Conservation (phyloP, 2,329 filamentous ascomycete species). For the Talaromyces sp. region DNA sequence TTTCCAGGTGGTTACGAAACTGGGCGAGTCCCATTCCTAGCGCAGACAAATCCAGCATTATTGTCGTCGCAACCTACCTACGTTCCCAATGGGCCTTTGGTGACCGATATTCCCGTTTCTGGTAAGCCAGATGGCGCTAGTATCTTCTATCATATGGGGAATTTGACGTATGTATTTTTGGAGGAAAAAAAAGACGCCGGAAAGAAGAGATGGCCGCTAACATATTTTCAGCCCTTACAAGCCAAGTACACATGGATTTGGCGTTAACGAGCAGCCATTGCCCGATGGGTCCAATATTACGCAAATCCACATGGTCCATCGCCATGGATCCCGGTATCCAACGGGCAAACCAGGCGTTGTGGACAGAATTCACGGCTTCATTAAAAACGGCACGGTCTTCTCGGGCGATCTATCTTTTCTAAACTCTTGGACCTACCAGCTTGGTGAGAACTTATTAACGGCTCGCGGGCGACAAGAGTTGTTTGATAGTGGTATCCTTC, state of each 20-base stretch:
- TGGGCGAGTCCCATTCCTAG: constrained; percentile 62
- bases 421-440: constrained; percentile 61
- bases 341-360: constrained; percentile 56
- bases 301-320: constrained; percentile 66
- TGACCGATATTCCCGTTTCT: constrained; percentile 63
- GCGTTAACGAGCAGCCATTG: constrained; percentile 64
- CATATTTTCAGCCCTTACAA: constrained; percentile 53
- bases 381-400: constrained; percentile 46
- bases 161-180: constrained; percentile 40
- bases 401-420: constrained; percentile 59
- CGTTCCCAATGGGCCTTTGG: constrained; percentile 63
- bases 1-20: constrained; percentile 40
- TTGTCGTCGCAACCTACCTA: constrained; percentile 54
- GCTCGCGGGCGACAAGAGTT: constrained; percentile 67
- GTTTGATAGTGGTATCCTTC: constrained; percentile 63
- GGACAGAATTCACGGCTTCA: constrained; percentile 51
- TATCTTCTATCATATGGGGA: constrained; percentile 68
- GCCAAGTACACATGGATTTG: constrained; percentile 59
- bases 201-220: background rate
- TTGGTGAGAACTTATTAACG: constrained; percentile 67
- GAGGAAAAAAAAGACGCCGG: background rate
- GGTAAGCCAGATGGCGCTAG: constrained; percentile 52
- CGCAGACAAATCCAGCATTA: constrained; percentile 62
- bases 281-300: constrained; percentile 62
- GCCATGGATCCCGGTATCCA: constrained; percentile 69